Conservation (phyloP, 2,329 filamentous ascomycete genomes). For the Anisogramma anomala region DNA sequence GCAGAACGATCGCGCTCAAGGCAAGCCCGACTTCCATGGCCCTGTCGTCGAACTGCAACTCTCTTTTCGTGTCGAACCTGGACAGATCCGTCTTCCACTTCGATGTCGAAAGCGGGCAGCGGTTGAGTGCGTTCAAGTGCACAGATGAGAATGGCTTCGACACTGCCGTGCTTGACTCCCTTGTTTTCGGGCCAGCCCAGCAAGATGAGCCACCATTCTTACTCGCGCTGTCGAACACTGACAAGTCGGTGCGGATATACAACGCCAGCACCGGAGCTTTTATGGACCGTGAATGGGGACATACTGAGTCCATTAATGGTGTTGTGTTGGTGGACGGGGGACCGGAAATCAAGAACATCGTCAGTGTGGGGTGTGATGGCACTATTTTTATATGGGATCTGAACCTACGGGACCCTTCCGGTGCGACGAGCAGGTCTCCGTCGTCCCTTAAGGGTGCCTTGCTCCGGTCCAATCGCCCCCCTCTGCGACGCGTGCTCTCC, state of each 20-base stretch:
- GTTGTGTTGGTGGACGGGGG: slow-evolving; percentile 57
- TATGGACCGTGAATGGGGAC: slow-evolving; percentile 82
- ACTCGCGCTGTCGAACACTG: slow-evolving; percentile 81
- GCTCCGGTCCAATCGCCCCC: slow-evolving; percentile 49
- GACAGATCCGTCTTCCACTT: slow-evolving; percentile 51
- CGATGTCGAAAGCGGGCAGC: slow-evolving; percentile 55
- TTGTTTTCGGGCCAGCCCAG: slow-evolving; percentile 49
- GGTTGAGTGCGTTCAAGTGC: slow-evolving; percentile 66
- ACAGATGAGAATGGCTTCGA: slow-evolving; percentile 71
- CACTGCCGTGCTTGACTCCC: slow-evolving; percentile 68
- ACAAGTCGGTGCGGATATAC: slow-evolving; percentile 90
- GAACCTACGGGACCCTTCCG: slow-evolving; percentile 38
- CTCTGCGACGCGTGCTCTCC: slow-evolving; percentile 74
- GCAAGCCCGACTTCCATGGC: slow-evolving; percentile 79
- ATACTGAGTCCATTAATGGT: slow-evolving; percentile 87
- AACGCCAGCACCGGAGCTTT: slow-evolving; percentile 66
- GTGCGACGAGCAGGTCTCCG: slow-evolving; percentile 36
- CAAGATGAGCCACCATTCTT: slow-evolving; percentile 52
- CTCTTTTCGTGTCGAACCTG: slow-evolving; percentile 46
- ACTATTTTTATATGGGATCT: slow-evolving; percentile 71
- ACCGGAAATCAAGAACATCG: slow-evolving; percentile 44
- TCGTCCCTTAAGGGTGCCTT: slow-evolving; percentile 39
- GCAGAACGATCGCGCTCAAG: slow-evolving; percentile 69
- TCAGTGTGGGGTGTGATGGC: slow-evolving; percentile 69
- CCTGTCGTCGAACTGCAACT: slow-evolving; percentile 49